phyloP scores from a whole-genome alignment of 2,329 filamentous ascomycete genomes.

The Cryphonectria parasitica region DNA sequence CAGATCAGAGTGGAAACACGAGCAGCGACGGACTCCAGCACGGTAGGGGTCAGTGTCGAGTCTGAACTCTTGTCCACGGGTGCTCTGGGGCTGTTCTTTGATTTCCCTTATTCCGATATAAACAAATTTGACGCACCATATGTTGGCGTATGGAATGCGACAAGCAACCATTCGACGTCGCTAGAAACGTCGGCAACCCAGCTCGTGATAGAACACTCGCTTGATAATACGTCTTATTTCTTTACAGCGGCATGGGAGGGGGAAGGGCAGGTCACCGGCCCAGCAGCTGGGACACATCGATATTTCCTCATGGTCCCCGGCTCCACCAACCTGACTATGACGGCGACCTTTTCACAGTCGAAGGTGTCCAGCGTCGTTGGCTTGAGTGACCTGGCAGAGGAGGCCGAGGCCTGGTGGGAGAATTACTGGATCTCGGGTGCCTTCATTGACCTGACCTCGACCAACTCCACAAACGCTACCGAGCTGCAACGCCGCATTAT shows the following conservation, averaged over 20 bases:
- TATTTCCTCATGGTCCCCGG: constrained; percentile 43
- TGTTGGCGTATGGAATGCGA: constrained; percentile 55
- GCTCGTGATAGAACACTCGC: constrained; percentile 47
- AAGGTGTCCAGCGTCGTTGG: constrained; percentile 32
- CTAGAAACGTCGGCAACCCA: constrained; percentile 36
- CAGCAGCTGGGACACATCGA: constrained; percentile 44
- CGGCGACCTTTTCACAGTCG: constrained; percentile 39
- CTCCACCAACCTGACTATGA: constrained; percentile 36
- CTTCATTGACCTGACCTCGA: constrained; percentile 53
- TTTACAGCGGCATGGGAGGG: constrained; percentile 45
- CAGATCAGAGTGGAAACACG: constrained; percentile 48
- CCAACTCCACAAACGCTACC: constrained; percentile 45
- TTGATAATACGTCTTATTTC: constrained; percentile 49
- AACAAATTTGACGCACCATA: constrained; percentile 60
- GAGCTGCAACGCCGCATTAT: constrained; percentile 58
- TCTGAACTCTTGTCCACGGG: constrained; percentile 45
- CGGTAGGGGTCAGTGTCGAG: constrained; percentile 47
- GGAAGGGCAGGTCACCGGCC: constrained; percentile 39
- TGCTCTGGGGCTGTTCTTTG: constrained; percentile 52
- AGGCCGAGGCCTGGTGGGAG: constrained; percentile 50
- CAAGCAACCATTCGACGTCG: constrained; percentile 47
- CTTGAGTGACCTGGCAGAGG: constrained; percentile 35
- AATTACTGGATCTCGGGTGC: constrained; percentile 54
- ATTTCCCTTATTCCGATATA: constrained; percentile 53
- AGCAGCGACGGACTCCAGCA: constrained; percentile 50